These are phyloP conservation scores for Pythium periplocum DNA, from an alignment of 352 stramenopile genomes.

Conservation along the genomic window DNA sequence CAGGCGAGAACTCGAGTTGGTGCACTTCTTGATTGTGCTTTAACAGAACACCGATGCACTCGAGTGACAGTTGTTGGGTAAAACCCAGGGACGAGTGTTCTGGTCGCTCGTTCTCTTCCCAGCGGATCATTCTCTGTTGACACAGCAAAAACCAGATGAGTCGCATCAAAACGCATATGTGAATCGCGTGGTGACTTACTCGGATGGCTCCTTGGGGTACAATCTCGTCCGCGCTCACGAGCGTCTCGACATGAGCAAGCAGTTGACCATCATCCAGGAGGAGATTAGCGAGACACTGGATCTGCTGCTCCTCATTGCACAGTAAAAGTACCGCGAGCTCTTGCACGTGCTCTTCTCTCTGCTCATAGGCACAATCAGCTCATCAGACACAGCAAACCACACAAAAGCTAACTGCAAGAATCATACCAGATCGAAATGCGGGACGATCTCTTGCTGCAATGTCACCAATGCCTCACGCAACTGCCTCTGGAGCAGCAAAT, in stretches of 20 bases:
- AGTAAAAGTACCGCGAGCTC: conserved; percentile 57
- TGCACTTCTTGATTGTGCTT: conserved; percentile 56
- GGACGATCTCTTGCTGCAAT: conserved; percentile 67
- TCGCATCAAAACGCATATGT: conserved; percentile 1
- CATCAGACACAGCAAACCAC: too few relatives aligned
- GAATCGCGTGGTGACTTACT: conserved; percentile 17
- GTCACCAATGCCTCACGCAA: conserved; percentile 35
- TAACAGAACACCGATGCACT: conserved; percentile 38
- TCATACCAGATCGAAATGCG: conserved; percentile 28
- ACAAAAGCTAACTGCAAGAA: too few relatives aligned
- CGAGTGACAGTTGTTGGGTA: conserved; percentile 16
- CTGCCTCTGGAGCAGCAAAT: conserved; percentile 35
- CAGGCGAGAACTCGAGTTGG: conserved; percentile 72
- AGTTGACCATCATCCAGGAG: conserved; percentile 47
- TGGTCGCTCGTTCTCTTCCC: conserved; percentile 23
- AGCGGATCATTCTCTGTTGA: conserved; percentile 38
- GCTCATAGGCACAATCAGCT: not conserved
- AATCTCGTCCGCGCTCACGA: conserved; percentile 64
- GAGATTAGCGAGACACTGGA: conserved; percentile 26
- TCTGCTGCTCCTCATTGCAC: conserved; percentile 33
- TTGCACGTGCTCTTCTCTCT: conserved; percentile 43
- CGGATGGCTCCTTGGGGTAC: conserved; percentile 51
- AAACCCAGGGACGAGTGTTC: conserved; percentile 3
- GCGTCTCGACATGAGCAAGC: conserved; percentile 34
- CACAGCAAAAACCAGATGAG: not conserved